These are phyloP conservation scores for Blastobotrys peoriensis DNA, from an alignment of 805 yeast genomes.

Conservation along the genomic window DNA sequence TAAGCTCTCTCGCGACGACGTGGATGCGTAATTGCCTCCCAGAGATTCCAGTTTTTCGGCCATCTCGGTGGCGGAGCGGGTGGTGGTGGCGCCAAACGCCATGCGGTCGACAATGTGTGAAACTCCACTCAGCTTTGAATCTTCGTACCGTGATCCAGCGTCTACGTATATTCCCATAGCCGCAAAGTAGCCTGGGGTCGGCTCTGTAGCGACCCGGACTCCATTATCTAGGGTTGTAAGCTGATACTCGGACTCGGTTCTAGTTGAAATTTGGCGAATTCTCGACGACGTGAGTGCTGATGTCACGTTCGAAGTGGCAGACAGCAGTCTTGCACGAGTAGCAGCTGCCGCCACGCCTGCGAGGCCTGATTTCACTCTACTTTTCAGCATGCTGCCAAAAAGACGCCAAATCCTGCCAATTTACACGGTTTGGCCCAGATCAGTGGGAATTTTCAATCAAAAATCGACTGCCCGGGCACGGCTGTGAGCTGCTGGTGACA, in stretches of 20 bases:
- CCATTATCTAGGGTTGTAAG: constrained; percentile 62
- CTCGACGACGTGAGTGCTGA: too few species aligned
- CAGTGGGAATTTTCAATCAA: too few species aligned
- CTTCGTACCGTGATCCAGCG: constrained; percentile 87
- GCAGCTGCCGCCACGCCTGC: too few species aligned
- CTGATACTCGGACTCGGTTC: constrained; percentile 7
- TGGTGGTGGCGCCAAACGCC: constrained; percentile 47
- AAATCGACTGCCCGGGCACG: too few species aligned
- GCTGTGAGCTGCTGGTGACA: too few species aligned
- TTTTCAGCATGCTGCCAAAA: too few species aligned
- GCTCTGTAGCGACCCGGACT: constrained; percentile 73
- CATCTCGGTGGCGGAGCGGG: constrained; percentile 56
- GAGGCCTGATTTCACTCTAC: too few species aligned
- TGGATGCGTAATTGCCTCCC: constrained; percentile 93
- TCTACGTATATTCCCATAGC: constrained; percentile 85
- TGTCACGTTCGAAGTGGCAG: too few species aligned
- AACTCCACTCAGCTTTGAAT: constrained; percentile 54
- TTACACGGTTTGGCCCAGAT: too few species aligned
- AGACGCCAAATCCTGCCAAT: too few species aligned
- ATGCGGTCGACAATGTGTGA: constrained; percentile 81
- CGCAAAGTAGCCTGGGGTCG: constrained; percentile 83
- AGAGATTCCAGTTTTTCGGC: constrained; percentile 65
- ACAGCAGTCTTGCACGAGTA: too few species aligned
- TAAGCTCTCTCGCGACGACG: constrained; percentile 85
- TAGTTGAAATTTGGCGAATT: too few species aligned